Conservation (phyloP, 495 filamentous ascomycete species). For the Halenospora varia region DNA sequence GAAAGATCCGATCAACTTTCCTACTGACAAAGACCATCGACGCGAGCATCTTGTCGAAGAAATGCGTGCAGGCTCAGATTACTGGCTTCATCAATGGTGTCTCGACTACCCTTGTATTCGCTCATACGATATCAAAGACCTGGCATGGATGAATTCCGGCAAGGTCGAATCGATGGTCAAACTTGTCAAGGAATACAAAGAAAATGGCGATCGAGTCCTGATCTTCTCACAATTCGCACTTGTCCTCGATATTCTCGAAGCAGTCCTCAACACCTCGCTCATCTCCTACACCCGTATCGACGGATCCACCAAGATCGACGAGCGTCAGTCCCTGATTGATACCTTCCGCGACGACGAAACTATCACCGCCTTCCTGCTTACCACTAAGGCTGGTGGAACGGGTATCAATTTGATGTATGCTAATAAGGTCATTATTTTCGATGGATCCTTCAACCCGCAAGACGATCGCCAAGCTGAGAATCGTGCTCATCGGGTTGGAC, state of each 20-base stretch:
- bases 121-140: slow-evolving; percentile 63
- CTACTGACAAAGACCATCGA: slow-evolving; percentile 31
- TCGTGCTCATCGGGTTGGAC: slow-evolving; percentile 90
- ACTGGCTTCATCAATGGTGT: slow-evolving; percentile 79
- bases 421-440: slow-evolving; percentile 97
- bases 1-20: slow-evolving; percentile 51
- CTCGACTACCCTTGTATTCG: slow-evolving; percentile 59
- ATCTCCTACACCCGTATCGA: slow-evolving; percentile 79
- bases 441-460: slow-evolving; percentile 92
- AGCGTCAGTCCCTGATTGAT: slow-evolving; percentile 83
- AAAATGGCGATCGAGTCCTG: slow-evolving; percentile 80
- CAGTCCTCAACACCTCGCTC: slow-evolving; percentile 68
- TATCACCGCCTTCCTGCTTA: slow-evolving; percentile 89
- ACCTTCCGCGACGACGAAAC: slow-evolving; percentile 69
- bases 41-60: slow-evolving; percentile 64
- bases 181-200: slow-evolving; percentile 66
- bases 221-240: slow-evolving; percentile 92
- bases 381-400: slow-evolving; percentile 88
- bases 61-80: slow-evolving; percentile 71
- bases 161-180: slow-evolving; percentile 76
- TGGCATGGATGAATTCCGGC: slow-evolving; percentile 89
- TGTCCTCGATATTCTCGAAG: slow-evolving; percentile 84
- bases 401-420: slow-evolving; percentile 93
- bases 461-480: slow-evolving; percentile 97
- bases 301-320: slow-evolving; percentile 76